Percentiles rank a stretch among this genome's conserved stretches.
These are phyloP conservation scores for Acmispon strigosus DNA, from an alignment of 306 rosid genomes.

Conservation along the genomic window DNA sequence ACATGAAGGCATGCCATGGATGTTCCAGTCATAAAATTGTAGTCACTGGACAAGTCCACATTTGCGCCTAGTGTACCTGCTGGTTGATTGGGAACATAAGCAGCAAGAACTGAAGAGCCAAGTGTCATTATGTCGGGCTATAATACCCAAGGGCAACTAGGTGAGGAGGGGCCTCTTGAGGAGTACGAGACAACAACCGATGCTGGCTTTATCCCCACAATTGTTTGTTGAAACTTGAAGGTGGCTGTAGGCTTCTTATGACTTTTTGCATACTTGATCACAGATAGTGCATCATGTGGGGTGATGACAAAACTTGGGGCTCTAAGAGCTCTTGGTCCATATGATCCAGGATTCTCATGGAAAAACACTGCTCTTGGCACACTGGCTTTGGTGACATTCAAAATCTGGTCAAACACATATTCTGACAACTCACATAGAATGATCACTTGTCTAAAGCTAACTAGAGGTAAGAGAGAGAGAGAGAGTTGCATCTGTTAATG, in stretches of 20 bases:
- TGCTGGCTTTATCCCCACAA: conserved; percentile 34
- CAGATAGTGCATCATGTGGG: too few relatives aligned
- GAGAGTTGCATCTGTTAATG: too few relatives aligned
- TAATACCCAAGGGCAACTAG: conserved; percentile 2
- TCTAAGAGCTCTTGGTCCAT: neutral
- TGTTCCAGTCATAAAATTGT: conserved; percentile 18
- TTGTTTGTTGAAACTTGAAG: conserved; percentile 21
- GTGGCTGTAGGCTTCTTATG: too few relatives aligned
- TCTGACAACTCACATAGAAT: conserved; percentile 24
- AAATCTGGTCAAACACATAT: too few relatives aligned
- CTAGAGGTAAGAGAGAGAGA: conserved; percentile 21
- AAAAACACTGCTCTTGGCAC: conserved; percentile 23
- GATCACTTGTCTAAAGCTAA: neutral
- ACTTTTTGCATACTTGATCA: too few relatives aligned
- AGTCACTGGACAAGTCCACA: neutral
- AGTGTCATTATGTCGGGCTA: conserved; percentile 39
- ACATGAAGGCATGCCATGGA: conserved; percentile 22
- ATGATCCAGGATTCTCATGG: neutral
- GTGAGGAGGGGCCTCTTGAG: conserved; percentile 45
- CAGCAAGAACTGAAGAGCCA: conserved; percentile 23
- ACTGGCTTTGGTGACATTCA: too few relatives aligned
- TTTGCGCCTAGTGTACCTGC: conserved; percentile 14
- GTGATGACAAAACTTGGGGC: neutral
- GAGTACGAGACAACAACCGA: conserved; percentile 24
- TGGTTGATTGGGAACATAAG: neutral